phyloP scores from a whole-genome alignment of 257 asterid genomes.

The Galeopsis tetrahit region DNA sequence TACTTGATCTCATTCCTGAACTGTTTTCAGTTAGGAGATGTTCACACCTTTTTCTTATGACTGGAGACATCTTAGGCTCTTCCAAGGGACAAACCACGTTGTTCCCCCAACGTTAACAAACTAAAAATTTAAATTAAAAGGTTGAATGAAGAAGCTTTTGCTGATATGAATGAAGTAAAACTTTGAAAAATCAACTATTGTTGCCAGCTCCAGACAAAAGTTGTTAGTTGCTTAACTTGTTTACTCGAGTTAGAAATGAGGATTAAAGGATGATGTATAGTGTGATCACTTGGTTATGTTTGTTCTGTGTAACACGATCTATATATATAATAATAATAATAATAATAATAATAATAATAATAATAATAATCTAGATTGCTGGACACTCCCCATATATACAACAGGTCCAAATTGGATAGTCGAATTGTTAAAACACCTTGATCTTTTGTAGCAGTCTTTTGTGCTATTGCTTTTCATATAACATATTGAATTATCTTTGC shows the following conservation, averaged over 20 bases:
- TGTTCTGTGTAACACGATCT: constrained; percentile 2
- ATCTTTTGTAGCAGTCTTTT: constrained; percentile 5
- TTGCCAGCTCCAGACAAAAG: constrained; percentile 1
- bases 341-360: too few relatives aligned
- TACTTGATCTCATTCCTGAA: constrained; percentile 16
- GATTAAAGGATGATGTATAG: constrained; percentile 3
- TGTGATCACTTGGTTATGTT: constrained; percentile 10
- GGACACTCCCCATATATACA: not conserved
- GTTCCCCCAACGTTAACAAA: not conserved
- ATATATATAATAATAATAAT: not conserved
- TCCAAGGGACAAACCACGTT: not conserved
- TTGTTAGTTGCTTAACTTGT: not conserved
- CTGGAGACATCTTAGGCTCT: constrained; percentile 25
- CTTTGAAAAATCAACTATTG: constrained; percentile 12
- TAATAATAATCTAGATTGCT: not conserved
- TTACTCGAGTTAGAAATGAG: constrained; percentile 10
- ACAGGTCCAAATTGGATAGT: not conserved
- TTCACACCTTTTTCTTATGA: not conserved
- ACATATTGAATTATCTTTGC: constrained; percentile 1
- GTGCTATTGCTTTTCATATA: constrained; percentile 12
- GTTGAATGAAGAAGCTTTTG: constrained; percentile 5
- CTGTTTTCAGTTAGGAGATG: constrained; percentile 4
- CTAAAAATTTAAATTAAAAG: not conserved
- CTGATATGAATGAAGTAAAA: not conserved
- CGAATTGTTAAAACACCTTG: constrained; percentile 11